Evolutionary conservation across 1,284 basidiomycete genomes (phyloP), one percentile per base, ranked within the genome.

Genomic region (Ustilago sp.): DNA sequence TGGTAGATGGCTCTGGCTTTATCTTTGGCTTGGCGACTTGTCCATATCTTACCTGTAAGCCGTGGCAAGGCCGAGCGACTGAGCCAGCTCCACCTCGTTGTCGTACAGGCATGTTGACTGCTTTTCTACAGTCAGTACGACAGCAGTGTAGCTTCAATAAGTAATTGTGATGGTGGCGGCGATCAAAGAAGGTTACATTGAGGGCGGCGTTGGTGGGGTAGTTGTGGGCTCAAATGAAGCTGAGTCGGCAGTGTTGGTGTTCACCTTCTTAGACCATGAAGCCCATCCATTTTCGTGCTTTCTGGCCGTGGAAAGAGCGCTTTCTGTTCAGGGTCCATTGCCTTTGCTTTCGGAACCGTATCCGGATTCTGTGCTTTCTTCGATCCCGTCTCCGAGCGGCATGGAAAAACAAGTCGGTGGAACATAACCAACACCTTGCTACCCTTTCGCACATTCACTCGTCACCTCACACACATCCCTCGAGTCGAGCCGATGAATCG

Each of bases 31-130:
- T 61, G 55, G 39, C 31, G 15, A 39, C 45, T 6, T 17, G 12
- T 5, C 38, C 35, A 48, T 28, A 48, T 9, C 12, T 17, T 7
- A 12, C 39, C 17, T 41, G 8, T 7, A 15, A 41, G 13, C 39
- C 2, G 15, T 41, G 41, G 36, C 28, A 47, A 15, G 47, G 39
- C 12, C 59, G 45, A 39, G 35, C 51, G 23, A 28, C 23, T 2
- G n/a, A 43, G 1, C 15, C 19, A 23, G 55, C 41, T 12, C 45
- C 19, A 31, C 34, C 47, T 34, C 43, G 45, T 35, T 60, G 43
- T 9, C 63, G 68, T 12, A 71, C 63, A 4, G 63, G 59, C 68
- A 71, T 71, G 41, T 8, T 19, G 47, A 15, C n/a, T 12, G 43
- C 39, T 41, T 41, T 41, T 13, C 15, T 41, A 41, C 17, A 17